Base-by-base conservation (phyloP, 139 green algal species). In the Coccomyxa sp. region DNA sequence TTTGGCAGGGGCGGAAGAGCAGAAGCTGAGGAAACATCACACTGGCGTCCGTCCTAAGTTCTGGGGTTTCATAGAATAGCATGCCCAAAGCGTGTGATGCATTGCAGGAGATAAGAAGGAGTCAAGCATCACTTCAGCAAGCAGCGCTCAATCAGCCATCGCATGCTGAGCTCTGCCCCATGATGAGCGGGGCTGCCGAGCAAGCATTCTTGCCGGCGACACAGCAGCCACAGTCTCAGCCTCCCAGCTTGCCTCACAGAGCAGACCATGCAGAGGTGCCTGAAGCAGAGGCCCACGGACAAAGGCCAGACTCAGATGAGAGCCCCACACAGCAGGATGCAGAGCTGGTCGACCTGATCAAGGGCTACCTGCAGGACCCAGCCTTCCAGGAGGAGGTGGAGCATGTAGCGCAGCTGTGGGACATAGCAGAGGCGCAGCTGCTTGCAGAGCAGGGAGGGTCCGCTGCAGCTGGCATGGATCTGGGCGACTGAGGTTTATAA, bases 371-470 rank as follows among this genome's bases (percentile, higher is more conserved):
- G 12, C 35, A 33, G 0, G 80, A 81, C 38, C 80, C 80, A n/a
- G 70, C 37, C 0, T 81, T 84, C 27, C 7, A 74, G n/a, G 54
- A 39, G 0, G 72, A 70, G 33, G 80, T 78, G 50, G 38, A 75
- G 8, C 76, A 27, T 5, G n/a, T 73, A 69, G 75, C 81, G 75
- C 50, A 77, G 39, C 74, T 73, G 16, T 78, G 79, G 73, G 68
- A 55, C 22, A 31, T 14, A 31, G 34, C 80, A 16, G 79, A 83
- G 27, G 5, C 2, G 64, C 24, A 71, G n/a, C 12, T 36, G 64
- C 64, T 71, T 36, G 18, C 58, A 35, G 8, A 74, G 69, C 69
- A 40, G 14, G 69, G 33, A 40, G 34, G 14, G 8, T n/a, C 58
- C 12, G 24, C 24, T 36, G 16, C 12, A 10, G 12, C 16, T 27